Conservation (phyloP, 306 rosid species). For the Ziziphus jujuba region DNA sequence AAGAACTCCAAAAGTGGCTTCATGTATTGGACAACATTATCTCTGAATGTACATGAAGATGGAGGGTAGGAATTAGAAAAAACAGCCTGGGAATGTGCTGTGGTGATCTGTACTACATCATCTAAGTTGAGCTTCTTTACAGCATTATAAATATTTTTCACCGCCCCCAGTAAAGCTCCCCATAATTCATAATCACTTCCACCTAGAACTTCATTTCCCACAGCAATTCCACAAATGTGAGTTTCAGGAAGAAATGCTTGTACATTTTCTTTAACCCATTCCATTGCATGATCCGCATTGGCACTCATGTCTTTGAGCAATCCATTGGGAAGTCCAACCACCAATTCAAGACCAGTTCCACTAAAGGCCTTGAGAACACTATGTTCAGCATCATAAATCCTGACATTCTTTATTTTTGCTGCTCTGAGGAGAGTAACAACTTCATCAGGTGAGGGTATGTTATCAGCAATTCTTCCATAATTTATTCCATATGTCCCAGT, state of each 20-base stretch:
- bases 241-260: slow-evolving; percentile 80
- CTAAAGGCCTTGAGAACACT: slow-evolving; percentile 84
- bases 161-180: slow-evolving; percentile 76
- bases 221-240: slow-evolving; percentile 72
- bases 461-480: slow-evolving; percentile 87
- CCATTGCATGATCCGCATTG: slow-evolving; percentile 72
- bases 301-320: slow-evolving; percentile 70
- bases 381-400: slow-evolving; percentile 86
- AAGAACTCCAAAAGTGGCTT: slow-evolving; percentile 84
- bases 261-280: slow-evolving; percentile 86
- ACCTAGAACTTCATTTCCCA: slow-evolving; percentile 89
- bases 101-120: slow-evolving; percentile 62
- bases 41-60: slow-evolving; percentile 73
- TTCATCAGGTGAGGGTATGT: slow-evolving; percentile 86
- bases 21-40: slow-evolving; percentile 69
- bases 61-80: slow-evolving; percentile 83
- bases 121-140: slow-evolving; percentile 53
- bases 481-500: slow-evolving; percentile 92
- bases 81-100: slow-evolving; percentile 79
- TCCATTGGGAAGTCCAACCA: slow-evolving; percentile 72
- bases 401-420: slow-evolving; percentile 75
- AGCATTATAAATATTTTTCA: slow-evolving; percentile 73
- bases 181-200: slow-evolving; percentile 46
- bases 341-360: slow-evolving; percentile 87
- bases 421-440: slow-evolving; percentile 88